Evolutionary conservation across 108 stramenopile species (phyloP).

Genomic region (Chaetoceros tenuissimus): DNA sequence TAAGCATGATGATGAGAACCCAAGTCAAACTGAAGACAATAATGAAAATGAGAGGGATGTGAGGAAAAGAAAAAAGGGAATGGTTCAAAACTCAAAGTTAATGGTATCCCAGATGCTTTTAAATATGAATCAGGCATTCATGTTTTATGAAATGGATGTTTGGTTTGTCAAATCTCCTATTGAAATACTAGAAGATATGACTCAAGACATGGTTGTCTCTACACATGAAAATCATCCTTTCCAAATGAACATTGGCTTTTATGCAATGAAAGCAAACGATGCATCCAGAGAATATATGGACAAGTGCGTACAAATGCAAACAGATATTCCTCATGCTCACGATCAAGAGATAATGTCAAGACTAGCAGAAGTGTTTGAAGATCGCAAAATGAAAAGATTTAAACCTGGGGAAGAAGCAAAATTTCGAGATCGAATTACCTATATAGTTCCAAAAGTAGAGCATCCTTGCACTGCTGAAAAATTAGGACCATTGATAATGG

Average conservation of each 20-base stretch:
- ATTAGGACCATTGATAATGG: conserved; percentile 10
- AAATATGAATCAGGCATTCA: conserved; percentile 9
- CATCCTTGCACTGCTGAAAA: conserved; percentile 1
- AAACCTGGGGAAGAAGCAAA: conserved; percentile 3
- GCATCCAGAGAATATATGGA: conserved; percentile 23
- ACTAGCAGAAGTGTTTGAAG: neutral
- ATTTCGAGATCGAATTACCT: neutral
- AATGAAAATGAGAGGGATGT: too few species aligned
- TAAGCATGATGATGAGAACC: conserved; percentile 1
- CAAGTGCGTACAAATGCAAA: conserved; percentile 4
- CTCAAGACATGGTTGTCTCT: conserved; percentile 15
- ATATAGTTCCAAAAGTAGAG: conserved; percentile 1
- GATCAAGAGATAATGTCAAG: conserved; percentile 27
- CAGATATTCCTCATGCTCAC: conserved; percentile 18
- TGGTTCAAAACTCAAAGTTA: conserved; percentile 25
- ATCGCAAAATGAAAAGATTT: neutral
- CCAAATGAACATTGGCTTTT: conserved; percentile 31
- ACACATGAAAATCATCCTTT: conserved; percentile 21
- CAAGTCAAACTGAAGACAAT: conserved; percentile 3
- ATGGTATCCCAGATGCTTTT: conserved; percentile 16
- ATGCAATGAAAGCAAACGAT: conserved; percentile 17
- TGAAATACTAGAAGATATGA: neutral
- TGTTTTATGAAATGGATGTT: conserved; percentile 41
- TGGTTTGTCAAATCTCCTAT: conserved; percentile 30
- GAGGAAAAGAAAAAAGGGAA: too few species aligned